Base-by-base conservation (phyloP, 2,329 filamentous ascomycete genomes). In the Ascochyta clinopodiicola region DNA sequence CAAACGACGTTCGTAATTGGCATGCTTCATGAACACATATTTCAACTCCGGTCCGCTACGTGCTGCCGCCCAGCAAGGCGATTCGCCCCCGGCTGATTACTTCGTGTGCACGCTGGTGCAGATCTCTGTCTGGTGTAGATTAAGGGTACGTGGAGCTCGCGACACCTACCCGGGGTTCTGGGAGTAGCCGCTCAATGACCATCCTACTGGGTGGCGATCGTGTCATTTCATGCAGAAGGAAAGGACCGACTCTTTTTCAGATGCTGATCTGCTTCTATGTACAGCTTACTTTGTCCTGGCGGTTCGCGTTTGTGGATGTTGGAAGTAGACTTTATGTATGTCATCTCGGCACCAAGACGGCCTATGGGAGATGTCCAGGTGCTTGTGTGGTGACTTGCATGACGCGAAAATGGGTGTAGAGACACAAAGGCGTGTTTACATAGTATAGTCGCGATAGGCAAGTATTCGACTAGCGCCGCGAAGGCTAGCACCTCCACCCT, bases 61-160 rank as follows among this genome's bases (percentile, higher is more conserved):
- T 38, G 13, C 13, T 6, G 6, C 13, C 19, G 21, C 4, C 10
- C 36, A 21, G 21, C 19, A 17, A 38, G 15, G 19, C 17, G 19
- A 19, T 35, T 35, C 32, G 32, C 15, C 8, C 15, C 4, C 22
- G 4, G 24, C 7, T 27, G 38, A 6, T 21, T 24, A n/a, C 25
- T 31, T 38, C 15, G 2, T 19, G 36, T 13, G 8, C 10, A 32
- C 25, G 24, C 17, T 3, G 34, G 15, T 36, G 27, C 15, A 25
- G 21, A 49, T 55, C 39, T 55, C 39, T 10, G 51, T 55, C 17
- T 25, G 21, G 40, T 4, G n/a, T 55, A 45, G 27, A 55, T 39
- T 49, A 27, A 12, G n/a, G 12, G 8, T 47, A 47, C 38, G 50
- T 34, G 42, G 50, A 36, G 37, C 32, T 32, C 27, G 39, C 39